Percentiles rank a stretch among this genome's conserved stretches.
phyloP scores from a whole-genome alignment of 805 yeast genomes.

The Phaffomyces thermotolerans region DNA sequence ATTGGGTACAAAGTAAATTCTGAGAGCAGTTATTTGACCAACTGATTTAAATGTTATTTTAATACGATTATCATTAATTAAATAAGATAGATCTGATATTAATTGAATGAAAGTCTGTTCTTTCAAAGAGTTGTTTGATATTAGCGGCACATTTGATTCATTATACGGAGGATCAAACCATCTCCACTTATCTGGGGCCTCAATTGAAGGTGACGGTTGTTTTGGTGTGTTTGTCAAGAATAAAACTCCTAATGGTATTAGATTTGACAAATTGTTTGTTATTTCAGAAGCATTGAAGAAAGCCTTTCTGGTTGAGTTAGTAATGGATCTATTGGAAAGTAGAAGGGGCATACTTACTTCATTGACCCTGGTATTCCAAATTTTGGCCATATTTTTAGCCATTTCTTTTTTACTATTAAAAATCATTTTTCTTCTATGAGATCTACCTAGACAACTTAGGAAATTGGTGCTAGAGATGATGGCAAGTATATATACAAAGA shows the following conservation, averaged over 20 bases:
- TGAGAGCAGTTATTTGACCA: conserved; percentile 23
- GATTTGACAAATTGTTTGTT: conserved; percentile 15
- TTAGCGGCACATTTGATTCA: conserved; percentile 1
- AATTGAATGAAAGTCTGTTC: conserved; percentile 19
- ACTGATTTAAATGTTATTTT: conserved; percentile 37
- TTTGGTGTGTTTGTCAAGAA: conserved; percentile 37
- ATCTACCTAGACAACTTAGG: no score
- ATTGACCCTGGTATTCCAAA: background rate
- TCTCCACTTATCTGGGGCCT: conserved; percentile 41
- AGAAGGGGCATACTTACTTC: background rate
- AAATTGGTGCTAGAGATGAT: no score
- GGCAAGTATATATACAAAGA: no score
- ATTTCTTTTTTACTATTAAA: no score
- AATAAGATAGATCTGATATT: conserved; percentile 34
- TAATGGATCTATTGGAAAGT: background rate
- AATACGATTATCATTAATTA: conserved; percentile 30
- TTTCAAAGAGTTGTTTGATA: conserved; percentile 7
- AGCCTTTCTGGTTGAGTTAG: background rate
- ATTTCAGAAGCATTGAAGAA: conserved; percentile 4
- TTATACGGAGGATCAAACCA: conserved; percentile 48
- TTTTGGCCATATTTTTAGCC: no score
- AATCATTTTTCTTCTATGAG: no score
- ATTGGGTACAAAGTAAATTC: conserved; percentile 42
- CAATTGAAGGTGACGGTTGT: conserved; percentile 29
- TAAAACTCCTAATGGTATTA: conserved; percentile 44